Conservation (phyloP, 371 early-diverging fungal genomes). For the Saksenaea oblongispora region DNA sequence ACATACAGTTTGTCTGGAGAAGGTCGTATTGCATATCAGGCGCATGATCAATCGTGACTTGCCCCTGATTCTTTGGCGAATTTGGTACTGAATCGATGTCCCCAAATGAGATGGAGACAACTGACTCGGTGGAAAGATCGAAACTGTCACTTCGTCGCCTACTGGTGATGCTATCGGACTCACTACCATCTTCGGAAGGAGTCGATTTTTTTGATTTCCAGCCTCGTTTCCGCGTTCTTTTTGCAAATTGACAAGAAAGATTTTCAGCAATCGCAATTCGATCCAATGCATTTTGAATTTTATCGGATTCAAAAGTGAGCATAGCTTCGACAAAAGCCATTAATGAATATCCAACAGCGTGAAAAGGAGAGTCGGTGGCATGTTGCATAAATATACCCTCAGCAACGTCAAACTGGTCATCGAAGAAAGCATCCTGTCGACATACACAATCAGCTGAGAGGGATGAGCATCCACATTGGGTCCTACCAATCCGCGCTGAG, state of each 20-base stretch:
- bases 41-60: neutral
- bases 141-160: neutral
- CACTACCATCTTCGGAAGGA: neutral
- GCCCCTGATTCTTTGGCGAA: neutral
- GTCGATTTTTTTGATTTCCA: constrained; percentile 13
- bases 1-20: constrained; percentile 43
- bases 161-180: neutral
- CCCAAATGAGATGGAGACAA: constrained; percentile 6
- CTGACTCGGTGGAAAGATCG: neutral
- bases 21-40: constrained; percentile 40
- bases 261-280: constrained; percentile 43
- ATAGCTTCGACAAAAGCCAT: constrained; percentile 56
- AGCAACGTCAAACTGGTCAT: constrained; percentile 49
- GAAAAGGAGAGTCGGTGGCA: constrained; percentile 45
- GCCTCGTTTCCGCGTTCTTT: constrained; percentile 26
- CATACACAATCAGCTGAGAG: neutral
- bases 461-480: constrained; percentile 1
- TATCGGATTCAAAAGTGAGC: constrained; percentile 41
- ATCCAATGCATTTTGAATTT: constrained; percentile 40
- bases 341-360: constrained; percentile 50
- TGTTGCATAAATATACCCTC: constrained; percentile 40
- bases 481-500: constrained; percentile 49
- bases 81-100: neutral
- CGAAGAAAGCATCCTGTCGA: constrained; percentile 46
- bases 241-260: constrained; percentile 33